A percentile compares a stretch with the other conserved stretches of the same genome.
phyloP scores from a whole-genome alignment of 306 rosid species.

The Inga oerstediana region DNA sequence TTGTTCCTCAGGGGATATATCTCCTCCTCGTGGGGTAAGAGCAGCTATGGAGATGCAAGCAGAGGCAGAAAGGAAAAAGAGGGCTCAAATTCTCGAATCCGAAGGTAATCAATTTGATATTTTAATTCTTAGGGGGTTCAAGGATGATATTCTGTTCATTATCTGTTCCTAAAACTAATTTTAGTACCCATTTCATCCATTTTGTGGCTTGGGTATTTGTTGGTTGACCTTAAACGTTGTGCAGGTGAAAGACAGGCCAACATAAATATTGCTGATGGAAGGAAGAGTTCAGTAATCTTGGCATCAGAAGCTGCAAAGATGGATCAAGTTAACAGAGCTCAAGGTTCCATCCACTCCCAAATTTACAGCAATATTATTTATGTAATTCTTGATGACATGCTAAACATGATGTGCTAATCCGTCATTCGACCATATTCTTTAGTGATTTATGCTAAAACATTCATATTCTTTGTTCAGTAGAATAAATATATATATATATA shows the following conservation, averaged over 20 bases:
- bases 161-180: constrained; percentile 31
- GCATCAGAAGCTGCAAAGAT: constrained; percentile 90
- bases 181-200: constrained; percentile 12
- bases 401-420: constrained; percentile 27
- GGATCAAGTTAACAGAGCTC: constrained; percentile 88
- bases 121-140: constrained; percentile 18
- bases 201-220: constrained; percentile 24
- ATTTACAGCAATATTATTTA: not conserved
- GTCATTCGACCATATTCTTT: constrained; percentile 6
- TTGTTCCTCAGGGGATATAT: constrained; percentile 79
- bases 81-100: constrained; percentile 97
- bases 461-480: not conserved
- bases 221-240: constrained; percentile 35
- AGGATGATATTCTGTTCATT: constrained; percentile 15
- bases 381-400: not conserved
- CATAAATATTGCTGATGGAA: constrained; percentile 93
- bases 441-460: constrained; percentile 7
- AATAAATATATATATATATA: not conserved
- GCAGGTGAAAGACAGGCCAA: constrained; percentile 94
- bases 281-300: constrained; percentile 79
- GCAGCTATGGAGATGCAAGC: constrained; percentile 99
- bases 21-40: constrained; percentile 96
- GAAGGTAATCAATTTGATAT: constrained; percentile 63
- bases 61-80: constrained; percentile 94
- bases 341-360: constrained; percentile 38